Base-by-base conservation (phyloP, 192 early-diverging fungal species). In the Rhizophlyctis rosea region DNA sequence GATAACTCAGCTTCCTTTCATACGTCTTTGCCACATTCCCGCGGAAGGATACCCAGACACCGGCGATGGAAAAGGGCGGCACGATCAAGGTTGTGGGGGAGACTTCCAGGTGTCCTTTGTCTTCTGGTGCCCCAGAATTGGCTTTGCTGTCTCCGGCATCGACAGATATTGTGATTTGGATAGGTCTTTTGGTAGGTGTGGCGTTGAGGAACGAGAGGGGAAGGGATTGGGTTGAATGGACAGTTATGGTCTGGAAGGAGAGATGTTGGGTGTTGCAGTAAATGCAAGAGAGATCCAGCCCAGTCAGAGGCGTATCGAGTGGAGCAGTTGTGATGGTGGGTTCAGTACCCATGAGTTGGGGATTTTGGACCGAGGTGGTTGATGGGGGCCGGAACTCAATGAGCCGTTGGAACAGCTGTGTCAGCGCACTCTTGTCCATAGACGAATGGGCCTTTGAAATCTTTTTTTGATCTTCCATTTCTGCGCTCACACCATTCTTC, bases 161-260 rank as follows among this genome's bases (percentile, higher is more conserved):
- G n/a, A 48, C 54, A 4, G 50, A 34, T 14, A 77, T 60, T 16
- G 68, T 48, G 33, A 81, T 67, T 47, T 79, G 72, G 31, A 82
- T 54, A 21, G 70, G 54, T 2, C 28, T 7, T 3, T 59, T 52
- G 18, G 51, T 54, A 23, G 79, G 68, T 1, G 66, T 60, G 1
- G 61, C 47, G 53, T 79, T 79, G 52, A 82, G 51, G 53, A 82
- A 73, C 28, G 75, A 79, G 2, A 82, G 36, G 11, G 72, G 71
- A 9, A 63, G 23, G 7, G 33, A 53, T 25, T 68, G 72, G 0
- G 29, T 23, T 13, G 80, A 77, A 57, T 82, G 74, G 23, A 71
- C 64, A 3, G 77, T 76, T 13, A 82, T 65, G 0, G 65, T 52
- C 4, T 75, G 74, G 47, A 82, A 77, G 25, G 76, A 72, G 16